Percentiles rank a stretch among this genome's conserved stretches.
These are phyloP conservation scores for Ogataea pini DNA, from an alignment of 805 yeast genomes.

Conservation along the genomic window DNA sequence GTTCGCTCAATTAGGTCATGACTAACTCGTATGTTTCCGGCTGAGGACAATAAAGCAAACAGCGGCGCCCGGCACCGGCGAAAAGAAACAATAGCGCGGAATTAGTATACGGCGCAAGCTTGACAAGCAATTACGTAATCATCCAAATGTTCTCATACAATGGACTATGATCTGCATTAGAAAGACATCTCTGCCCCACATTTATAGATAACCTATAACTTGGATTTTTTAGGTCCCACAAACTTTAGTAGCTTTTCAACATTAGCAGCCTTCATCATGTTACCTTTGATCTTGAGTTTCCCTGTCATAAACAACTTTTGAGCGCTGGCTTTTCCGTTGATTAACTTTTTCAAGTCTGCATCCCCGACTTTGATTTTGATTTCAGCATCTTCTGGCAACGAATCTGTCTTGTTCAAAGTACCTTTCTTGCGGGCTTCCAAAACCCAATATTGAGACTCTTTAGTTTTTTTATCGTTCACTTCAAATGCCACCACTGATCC, in stretches of 20 bases:
- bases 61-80: constrained; percentile 10
- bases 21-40: constrained; percentile 2
- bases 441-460: constrained; percentile 57
- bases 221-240: constrained; percentile 45
- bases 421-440: constrained; percentile 69
- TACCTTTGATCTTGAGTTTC: constrained; percentile 82
- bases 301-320: constrained; percentile 85
- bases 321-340: constrained; percentile 78
- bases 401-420: constrained; percentile 27
- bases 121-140: not conserved
- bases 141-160: not conserved
- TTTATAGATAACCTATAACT: constrained; percentile 34
- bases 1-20: not conserved
- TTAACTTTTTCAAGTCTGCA: constrained; percentile 67
- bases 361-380: constrained; percentile 67
- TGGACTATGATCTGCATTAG: not conserved
- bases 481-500: constrained; percentile 53
- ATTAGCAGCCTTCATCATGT: constrained; percentile 85
- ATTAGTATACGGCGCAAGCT: not conserved
- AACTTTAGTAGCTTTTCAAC: constrained; percentile 68
- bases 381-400: constrained; percentile 51
- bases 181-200: not conserved
- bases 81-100: constrained; percentile 1
- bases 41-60: not conserved
- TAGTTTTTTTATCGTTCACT: constrained; percentile 60